These are phyloP conservation scores for Achaetomium macrosporum DNA, from an alignment of 2,329 filamentous ascomycete species.

Conservation along the genomic window DNA sequence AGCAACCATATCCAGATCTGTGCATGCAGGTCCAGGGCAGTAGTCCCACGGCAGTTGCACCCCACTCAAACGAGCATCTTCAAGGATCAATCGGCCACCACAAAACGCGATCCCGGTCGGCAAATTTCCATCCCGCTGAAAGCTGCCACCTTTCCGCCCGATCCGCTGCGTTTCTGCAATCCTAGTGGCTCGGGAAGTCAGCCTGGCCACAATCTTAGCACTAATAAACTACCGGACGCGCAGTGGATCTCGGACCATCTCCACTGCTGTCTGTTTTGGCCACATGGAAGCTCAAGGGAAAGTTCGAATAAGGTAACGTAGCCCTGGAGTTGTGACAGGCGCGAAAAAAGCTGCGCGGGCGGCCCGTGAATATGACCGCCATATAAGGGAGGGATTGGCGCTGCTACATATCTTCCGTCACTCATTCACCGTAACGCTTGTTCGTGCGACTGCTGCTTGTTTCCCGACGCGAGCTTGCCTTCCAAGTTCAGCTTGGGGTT, in stretches of 20 bases:
- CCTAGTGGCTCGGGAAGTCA: conserved; percentile 19
- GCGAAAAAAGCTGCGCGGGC: conserved; percentile 12
- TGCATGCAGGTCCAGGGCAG: conserved; percentile 16
- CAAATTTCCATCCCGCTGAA: conserved; percentile 20
- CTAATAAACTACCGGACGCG: neutral
- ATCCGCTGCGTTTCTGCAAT: conserved; percentile 14
- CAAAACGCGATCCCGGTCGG: conserved; percentile 19
- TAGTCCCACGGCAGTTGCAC: conserved; percentile 14
- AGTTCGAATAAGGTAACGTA: conserved; percentile 19
- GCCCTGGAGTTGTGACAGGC: conserved; percentile 9
- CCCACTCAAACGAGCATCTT: conserved; percentile 9
- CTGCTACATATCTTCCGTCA: conserved; percentile 1
- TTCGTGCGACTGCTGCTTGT: conserved; percentile 2
- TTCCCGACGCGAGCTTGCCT: neutral
- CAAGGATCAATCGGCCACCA: neutral
- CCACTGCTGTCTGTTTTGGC: conserved; percentile 22
- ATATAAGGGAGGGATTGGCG: conserved; percentile 22
- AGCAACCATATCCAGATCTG: conserved; percentile 8
- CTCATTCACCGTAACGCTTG: conserved; percentile 1
- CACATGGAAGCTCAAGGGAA: conserved; percentile 23
- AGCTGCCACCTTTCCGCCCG: conserved; percentile 9
- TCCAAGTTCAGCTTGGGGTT: neutral
- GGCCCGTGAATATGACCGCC: conserved; percentile 10
- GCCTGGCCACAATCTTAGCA: conserved; percentile 11
- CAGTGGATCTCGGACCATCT: conserved; percentile 12